Percentiles rank a stretch among this genome's conserved stretches.
Conservation (phyloP, 2,329 filamentous ascomycete species). For the Fusarium sp. region DNA sequence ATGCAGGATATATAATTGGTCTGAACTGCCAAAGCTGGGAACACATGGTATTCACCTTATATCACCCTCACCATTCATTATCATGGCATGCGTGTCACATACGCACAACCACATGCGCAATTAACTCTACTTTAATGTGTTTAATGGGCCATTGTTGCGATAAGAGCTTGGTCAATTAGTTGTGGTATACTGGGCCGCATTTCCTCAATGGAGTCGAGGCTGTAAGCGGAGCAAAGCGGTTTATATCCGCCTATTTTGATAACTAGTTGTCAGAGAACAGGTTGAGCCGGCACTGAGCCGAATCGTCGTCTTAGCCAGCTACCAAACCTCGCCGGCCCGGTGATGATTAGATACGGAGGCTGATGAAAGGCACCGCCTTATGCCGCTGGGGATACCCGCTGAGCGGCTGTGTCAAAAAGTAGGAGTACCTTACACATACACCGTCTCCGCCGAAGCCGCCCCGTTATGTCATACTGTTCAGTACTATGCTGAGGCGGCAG, state of each 20-base stretch:
- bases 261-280: background rate
- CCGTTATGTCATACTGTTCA: constrained; percentile 31
- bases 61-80: constrained; percentile 28
- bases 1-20: constrained; percentile 30
- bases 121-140: constrained; percentile 19
- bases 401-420: constrained; percentile 32
- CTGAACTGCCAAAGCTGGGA: background rate
- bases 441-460: constrained; percentile 38
- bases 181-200: constrained; percentile 1
- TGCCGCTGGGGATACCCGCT: constrained; percentile 35
- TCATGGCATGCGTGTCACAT: constrained; percentile 15
- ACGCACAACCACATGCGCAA: constrained; percentile 17
- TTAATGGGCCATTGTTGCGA: background rate
- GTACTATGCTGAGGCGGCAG: constrained; percentile 26
- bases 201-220: background rate
- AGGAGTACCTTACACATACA: constrained; percentile 15
- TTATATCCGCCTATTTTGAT: constrained; percentile 20
- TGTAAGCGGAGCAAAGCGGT: constrained; percentile 17
- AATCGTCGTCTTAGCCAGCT: constrained; percentile 1
- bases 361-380: constrained; percentile 28
- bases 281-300: constrained; percentile 17
- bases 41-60: background rate
- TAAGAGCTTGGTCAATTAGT: constrained; percentile 15
- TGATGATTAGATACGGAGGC: constrained; percentile 27
- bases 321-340: constrained; percentile 38